Percentiles rank a stretch among this genome's conserved stretches.
These are phyloP conservation scores for Vaccinium macrocarpon DNA, from an alignment of 148 eudicot species.

Conservation along the genomic window DNA sequence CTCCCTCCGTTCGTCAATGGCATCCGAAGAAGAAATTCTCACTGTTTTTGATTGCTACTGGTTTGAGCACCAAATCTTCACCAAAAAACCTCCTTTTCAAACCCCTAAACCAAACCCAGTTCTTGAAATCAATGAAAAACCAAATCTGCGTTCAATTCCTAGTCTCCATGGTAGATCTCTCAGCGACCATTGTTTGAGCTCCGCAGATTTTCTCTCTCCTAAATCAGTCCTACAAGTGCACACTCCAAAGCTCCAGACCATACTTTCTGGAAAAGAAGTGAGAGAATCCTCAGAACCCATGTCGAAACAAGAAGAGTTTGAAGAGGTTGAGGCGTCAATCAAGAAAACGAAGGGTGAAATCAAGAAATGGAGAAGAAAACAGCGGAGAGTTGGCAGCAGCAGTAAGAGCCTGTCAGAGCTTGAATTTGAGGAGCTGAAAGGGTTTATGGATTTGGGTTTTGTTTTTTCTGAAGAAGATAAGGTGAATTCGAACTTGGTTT, in stretches of 20 bases:
- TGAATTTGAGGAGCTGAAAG: conserved; percentile 49
- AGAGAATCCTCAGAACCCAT: background rate
- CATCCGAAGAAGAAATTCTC: conserved; percentile 14
- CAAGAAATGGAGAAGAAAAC: background rate
- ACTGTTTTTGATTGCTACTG: conserved; percentile 12
- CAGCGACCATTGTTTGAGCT: conserved; percentile 4
- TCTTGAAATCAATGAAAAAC: background rate
- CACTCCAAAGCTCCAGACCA: background rate
- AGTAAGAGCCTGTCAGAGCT: conserved; percentile 49
- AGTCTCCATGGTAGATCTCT: background rate
- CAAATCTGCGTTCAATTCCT: conserved; percentile 7
- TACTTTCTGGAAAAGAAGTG: background rate
- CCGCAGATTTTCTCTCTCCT: background rate
- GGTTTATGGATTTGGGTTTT: conserved; percentile 57
- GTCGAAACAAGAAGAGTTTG: background rate
- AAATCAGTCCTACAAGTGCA: background rate
- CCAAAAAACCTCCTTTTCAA: background rate
- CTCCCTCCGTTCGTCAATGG: background rate
- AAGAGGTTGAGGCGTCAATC: background rate
- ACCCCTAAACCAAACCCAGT: conserved; percentile 4
- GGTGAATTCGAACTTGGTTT: conserved; percentile 34
- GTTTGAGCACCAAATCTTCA: conserved; percentile 6
- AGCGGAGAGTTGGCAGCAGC: conserved; percentile 18
- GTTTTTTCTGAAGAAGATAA: conserved; percentile 47
- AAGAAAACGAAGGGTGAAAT: background rate